These are phyloP conservation scores for Dothistroma septosporum DNA, from an alignment of 2,329 filamentous ascomycete genomes.

Conservation along the genomic window DNA sequence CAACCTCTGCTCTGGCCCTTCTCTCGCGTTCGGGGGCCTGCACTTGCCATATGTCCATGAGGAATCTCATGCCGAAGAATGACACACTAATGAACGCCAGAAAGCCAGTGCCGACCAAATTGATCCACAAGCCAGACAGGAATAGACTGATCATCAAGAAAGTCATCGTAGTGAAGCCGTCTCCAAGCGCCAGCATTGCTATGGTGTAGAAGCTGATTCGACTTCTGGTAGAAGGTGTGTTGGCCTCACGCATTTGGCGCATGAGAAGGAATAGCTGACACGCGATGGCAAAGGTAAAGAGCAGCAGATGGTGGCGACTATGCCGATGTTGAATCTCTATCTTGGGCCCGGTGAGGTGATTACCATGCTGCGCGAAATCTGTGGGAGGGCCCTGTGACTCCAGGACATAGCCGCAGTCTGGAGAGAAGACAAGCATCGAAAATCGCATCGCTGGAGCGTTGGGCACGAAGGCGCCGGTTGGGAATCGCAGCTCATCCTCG, in stretches of 20 bases:
- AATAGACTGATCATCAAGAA: constrained; percentile 55
- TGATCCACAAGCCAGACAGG: constrained; percentile 52
- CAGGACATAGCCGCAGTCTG: constrained; percentile 63
- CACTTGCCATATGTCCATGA: constrained; percentile 64
- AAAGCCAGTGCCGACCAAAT: constrained; percentile 55
- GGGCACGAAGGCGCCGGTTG: constrained; percentile 54
- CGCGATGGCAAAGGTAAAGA: constrained; percentile 48
- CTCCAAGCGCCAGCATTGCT: constrained; percentile 57
- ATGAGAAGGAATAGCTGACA: constrained; percentile 55
- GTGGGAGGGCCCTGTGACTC: constrained; percentile 58
- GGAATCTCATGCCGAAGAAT: constrained; percentile 61
- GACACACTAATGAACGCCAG: constrained; percentile 58
- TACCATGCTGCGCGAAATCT: constrained; percentile 47
- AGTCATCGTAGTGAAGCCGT: constrained; percentile 54
- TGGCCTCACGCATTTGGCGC: constrained; percentile 61
- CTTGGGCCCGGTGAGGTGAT: constrained; percentile 56
- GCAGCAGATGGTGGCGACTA: constrained; percentile 51
- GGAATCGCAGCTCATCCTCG: constrained; percentile 57
- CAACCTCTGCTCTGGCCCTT: constrained; percentile 43
- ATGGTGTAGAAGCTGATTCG: constrained; percentile 62
- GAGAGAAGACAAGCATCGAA: constrained; percentile 60
- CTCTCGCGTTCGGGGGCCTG: constrained; percentile 51
- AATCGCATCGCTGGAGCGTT: constrained; percentile 52
- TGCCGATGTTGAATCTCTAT: constrained; percentile 48
- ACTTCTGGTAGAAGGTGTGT: constrained; percentile 61